Evolutionary conservation across 345 rosid genomes (phyloP).

Genomic region (Atalantia buxifolia): DNA sequence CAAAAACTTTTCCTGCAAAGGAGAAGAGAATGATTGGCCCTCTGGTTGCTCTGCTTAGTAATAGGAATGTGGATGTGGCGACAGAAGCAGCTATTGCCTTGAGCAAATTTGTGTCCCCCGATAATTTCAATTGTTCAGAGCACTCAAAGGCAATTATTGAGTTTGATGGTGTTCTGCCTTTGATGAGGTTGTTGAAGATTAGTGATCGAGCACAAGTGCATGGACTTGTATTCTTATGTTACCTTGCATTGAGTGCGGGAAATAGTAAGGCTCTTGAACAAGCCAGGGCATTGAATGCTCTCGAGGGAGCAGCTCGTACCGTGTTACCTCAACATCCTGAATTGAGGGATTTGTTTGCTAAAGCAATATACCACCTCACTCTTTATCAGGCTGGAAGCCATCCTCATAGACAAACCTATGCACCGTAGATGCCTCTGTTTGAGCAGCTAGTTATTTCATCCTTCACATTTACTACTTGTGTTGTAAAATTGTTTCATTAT

Average conservation of each 20-base stretch:
- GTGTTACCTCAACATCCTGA: constrained; percentile 46
- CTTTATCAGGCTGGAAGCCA: constrained; percentile 47
- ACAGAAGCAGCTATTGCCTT: constrained; percentile 52
- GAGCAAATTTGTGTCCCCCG: constrained; percentile 50
- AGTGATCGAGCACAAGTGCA: constrained; percentile 34
- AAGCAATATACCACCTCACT: constrained; percentile 46
- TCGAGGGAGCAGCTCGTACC: constrained; percentile 44
- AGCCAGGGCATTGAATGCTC: constrained; percentile 45
- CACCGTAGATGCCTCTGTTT: constrained; percentile 8
- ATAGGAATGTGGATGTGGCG: constrained; percentile 28
- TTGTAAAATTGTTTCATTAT: background rate
- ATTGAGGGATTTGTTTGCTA: constrained; percentile 39
- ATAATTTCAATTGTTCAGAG: constrained; percentile 45
- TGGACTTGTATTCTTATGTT: constrained; percentile 44
- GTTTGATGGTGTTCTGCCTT: constrained; percentile 42
- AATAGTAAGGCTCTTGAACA: constrained; percentile 57
- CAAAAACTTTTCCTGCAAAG: constrained; percentile 55
- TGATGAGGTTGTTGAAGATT: constrained; percentile 35
- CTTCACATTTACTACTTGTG: background rate
- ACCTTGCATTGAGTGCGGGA: constrained; percentile 51
- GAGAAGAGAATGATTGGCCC: constrained; percentile 47
- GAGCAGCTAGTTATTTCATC: background rate
- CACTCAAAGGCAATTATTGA: constrained; percentile 61
- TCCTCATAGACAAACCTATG: constrained; percentile 28
- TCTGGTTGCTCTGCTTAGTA: constrained; percentile 39